Conservation (phyloP, 805 yeast species). For the Nakazawaea ishiwadae region DNA sequence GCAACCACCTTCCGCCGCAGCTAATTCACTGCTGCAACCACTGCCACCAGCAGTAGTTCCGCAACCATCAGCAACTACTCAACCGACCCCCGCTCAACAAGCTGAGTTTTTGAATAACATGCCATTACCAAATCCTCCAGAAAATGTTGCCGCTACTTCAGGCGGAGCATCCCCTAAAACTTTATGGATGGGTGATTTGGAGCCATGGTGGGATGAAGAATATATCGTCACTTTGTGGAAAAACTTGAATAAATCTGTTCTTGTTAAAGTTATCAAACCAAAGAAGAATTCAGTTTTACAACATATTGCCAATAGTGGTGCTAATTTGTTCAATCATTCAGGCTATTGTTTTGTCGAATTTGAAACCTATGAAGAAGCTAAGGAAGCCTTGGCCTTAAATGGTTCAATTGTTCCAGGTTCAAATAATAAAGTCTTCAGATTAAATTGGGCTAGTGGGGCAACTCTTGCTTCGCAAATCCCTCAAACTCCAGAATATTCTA, state of each 20-base stretch:
- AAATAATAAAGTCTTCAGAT: conserved; percentile 56
- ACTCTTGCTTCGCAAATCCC: conserved; percentile 67
- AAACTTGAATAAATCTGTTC: conserved; percentile 47
- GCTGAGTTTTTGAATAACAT: conserved; percentile 16
- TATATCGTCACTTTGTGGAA: conserved; percentile 59
- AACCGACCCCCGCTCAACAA: conserved; percentile 10
- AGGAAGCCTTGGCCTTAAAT: conserved; percentile 60
- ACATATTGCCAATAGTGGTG: conserved; percentile 21
- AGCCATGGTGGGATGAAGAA: conserved; percentile 71
- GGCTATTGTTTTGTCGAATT: conserved; percentile 83
- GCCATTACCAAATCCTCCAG: conserved; percentile 49
- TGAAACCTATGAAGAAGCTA: conserved; percentile 63
- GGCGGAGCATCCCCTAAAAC: conserved; percentile 52
- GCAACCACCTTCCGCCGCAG: neutral
- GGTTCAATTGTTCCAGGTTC: conserved; percentile 61
- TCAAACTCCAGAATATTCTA: conserved; percentile 69
- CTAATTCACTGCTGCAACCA: neutral
- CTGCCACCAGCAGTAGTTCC: neutral
- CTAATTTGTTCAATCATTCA: conserved; percentile 25
- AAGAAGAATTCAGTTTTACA: conserved; percentile 30
- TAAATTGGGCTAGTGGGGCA: conserved; percentile 85
- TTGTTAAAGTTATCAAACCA: conserved; percentile 61
- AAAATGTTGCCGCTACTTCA: conserved; percentile 41
- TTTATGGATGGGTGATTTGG: conserved; percentile 86
- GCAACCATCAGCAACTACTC: neutral